Conservation (phyloP, 352 stramenopile genomes). For the Phytophthora sp. region DNA sequence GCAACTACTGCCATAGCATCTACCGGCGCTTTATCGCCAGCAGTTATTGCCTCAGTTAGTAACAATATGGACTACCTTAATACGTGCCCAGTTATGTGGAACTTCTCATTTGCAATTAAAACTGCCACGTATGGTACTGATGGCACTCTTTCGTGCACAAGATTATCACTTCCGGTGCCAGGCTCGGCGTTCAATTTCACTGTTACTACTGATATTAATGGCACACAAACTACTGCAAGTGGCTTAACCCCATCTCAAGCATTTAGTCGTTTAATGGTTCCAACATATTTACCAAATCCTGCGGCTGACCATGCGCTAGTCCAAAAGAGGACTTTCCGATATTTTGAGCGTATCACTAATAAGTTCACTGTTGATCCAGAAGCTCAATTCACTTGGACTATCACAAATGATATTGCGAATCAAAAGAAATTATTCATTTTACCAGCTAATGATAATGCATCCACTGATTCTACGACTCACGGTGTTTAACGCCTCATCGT, state of each 20-base stretch:
- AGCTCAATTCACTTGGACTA: constrained; percentile 14
- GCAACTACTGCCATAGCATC: background rate
- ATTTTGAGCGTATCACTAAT: constrained; percentile 27
- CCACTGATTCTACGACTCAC: too few species aligned
- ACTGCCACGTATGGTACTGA: too few species aligned
- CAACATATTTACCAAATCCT: constrained; percentile 23
- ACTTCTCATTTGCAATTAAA: background rate
- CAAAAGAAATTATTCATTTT: constrained; percentile 26
- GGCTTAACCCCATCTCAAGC: constrained; percentile 13
- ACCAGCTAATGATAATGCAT: too few species aligned
- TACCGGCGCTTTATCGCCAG: background rate
- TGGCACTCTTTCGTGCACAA: too few species aligned
- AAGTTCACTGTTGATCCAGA: constrained; percentile 22
- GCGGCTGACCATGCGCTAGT: constrained; percentile 14
- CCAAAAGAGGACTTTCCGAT: constrained; percentile 23
- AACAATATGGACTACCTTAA: constrained; percentile 14
- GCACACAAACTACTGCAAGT: background rate
- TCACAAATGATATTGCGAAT: background rate
- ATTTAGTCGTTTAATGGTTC: constrained; percentile 20
- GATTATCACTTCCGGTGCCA: background rate
- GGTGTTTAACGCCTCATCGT: too few species aligned
- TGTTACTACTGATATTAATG: constrained; percentile 18
- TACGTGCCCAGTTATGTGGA: constrained; percentile 19
- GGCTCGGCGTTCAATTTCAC: background rate
- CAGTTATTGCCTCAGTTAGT: too few species aligned